Percentiles rank a stretch among this genome's conserved stretches.
These are phyloP conservation scores for Ochetophila trinervis DNA, from an alignment of 306 rosid genomes.

Conservation along the genomic window DNA sequence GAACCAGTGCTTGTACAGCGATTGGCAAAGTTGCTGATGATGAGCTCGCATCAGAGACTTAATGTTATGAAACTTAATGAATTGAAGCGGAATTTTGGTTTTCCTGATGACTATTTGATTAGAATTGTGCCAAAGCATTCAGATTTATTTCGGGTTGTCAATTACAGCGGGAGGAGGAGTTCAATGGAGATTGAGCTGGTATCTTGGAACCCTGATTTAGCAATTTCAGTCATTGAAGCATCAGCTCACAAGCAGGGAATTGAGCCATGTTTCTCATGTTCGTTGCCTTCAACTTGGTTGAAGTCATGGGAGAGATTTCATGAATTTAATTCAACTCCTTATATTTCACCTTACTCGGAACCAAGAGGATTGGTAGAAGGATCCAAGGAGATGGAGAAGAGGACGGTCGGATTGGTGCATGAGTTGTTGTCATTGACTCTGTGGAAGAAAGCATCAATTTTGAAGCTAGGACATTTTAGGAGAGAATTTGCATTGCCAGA, in stretches of 20 bases:
- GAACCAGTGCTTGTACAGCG: conserved; percentile 45
- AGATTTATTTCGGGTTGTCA: conserved; percentile 57
- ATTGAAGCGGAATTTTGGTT: conserved; percentile 63
- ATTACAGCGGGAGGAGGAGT: conserved; percentile 51
- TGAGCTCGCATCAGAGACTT: conserved; percentile 52
- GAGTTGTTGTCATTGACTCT: conserved; percentile 75
- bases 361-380: conserved; percentile 41
- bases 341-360: conserved; percentile 67
- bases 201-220: conserved; percentile 67
- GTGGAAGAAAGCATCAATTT: conserved; percentile 78
- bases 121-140: conserved; percentile 51
- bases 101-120: conserved; percentile 73
- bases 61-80: conserved; percentile 63
- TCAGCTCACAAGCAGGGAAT: conserved; percentile 35
- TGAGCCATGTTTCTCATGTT: conserved; percentile 53
- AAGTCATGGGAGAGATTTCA: conserved; percentile 69
- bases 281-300: conserved; percentile 70
- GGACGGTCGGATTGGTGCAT: conserved; percentile 69
- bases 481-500: conserved; percentile 70
- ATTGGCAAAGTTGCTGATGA: conserved; percentile 66
- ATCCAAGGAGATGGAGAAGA: conserved; percentile 75
- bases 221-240: conserved; percentile 56
- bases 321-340: conserved; percentile 57
- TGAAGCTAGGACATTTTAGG: conserved; percentile 71
- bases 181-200: conserved; percentile 75